Evolutionary conservation across 345 rosid genomes (phyloP).

Genomic region (Capsella bursapastoris): DNA sequence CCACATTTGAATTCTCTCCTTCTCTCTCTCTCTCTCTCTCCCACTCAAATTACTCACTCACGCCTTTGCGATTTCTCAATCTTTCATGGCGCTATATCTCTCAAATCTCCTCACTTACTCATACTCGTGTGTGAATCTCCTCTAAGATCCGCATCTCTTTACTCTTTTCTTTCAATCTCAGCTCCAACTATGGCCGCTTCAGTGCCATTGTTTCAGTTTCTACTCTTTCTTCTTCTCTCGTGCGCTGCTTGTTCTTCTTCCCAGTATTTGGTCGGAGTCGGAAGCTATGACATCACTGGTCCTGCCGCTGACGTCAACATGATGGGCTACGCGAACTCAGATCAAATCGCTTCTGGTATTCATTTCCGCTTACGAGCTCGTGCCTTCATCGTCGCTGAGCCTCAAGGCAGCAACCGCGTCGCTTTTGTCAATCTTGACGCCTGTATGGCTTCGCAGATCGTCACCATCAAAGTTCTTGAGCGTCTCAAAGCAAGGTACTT

Average conservation of each 20-base stretch:
- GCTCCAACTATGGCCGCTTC: conserved; percentile 12
- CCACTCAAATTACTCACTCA: conserved; percentile 19
- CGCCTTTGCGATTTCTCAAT: conserved; percentile 4
- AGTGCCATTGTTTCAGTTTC: conserved; percentile 4
- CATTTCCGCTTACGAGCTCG: conserved; percentile 95
- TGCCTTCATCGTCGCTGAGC: conserved; percentile 83
- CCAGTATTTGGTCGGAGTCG: conserved; percentile 79
- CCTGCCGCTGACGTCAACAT: conserved; percentile 99
- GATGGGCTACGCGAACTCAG: conserved; percentile 96
- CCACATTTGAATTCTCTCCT: conserved; percentile 33
- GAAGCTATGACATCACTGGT: conserved; percentile 97
- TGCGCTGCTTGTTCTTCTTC: conserved; percentile 33
- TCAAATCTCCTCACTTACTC: background rate
- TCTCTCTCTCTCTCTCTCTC: conserved; percentile 4
- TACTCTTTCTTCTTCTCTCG: background rate
- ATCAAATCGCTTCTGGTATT: conserved; percentile 80
- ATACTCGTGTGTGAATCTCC: conserved; percentile 24
- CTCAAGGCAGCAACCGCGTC: conserved; percentile 73
- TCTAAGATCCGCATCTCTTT: background rate
- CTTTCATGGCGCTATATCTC: conserved; percentile 41
- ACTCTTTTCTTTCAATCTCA: background rate
- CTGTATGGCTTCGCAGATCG: conserved; percentile 96
- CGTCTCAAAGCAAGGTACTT: conserved; percentile 39
- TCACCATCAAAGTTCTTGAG: conserved; percentile 67
- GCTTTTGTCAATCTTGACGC: conserved; percentile 96